phyloP scores from a whole-genome alignment of 768 basidiomycete species.

The Rhodotorula kratochvilovae region DNA sequence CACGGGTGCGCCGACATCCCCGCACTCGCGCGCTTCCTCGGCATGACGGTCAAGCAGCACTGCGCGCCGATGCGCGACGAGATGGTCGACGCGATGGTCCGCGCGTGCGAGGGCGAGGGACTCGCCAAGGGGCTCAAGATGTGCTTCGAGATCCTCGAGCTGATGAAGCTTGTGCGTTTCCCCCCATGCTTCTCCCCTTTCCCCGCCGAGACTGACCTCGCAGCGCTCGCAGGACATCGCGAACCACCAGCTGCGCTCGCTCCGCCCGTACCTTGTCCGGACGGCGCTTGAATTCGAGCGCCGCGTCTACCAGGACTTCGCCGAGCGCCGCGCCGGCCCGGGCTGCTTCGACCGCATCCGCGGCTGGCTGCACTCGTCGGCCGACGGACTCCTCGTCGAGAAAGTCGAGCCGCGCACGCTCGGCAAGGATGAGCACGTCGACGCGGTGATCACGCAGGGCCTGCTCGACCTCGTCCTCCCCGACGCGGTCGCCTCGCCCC shows the following conservation, averaged over 20 bases:
- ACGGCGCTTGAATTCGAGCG: slow-evolving; percentile 75
- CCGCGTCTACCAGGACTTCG: slow-evolving; percentile 62
- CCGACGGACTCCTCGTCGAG: slow-evolving; percentile 24
- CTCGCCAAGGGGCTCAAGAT: slow-evolving; percentile 69
- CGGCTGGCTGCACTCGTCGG: slow-evolving; percentile 62
- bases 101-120: slow-evolving; percentile 51
- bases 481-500: slow-evolving; percentile 32
- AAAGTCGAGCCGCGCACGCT: slow-evolving; percentile 46
- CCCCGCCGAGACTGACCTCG: not conserved
- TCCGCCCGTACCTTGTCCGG: slow-evolving; percentile 82
- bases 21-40: slow-evolving; percentile 71
- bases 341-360: slow-evolving; percentile 54
- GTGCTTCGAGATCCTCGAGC: slow-evolving; percentile 84
- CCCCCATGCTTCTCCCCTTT: slow-evolving; percentile 11
- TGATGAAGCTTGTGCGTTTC: slow-evolving; percentile 83
- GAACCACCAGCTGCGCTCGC: slow-evolving; percentile 86
- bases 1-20: slow-evolving; percentile 73
- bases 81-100: slow-evolving; percentile 76
- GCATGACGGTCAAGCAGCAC: slow-evolving; percentile 75
- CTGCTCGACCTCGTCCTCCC: slow-evolving; percentile 48
- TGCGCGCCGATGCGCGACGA: slow-evolving; percentile 90
- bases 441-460: slow-evolving; percentile 8
- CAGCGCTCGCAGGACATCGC: slow-evolving; percentile 69
- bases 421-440: slow-evolving; percentile 51
- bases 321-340: slow-evolving; percentile 22